These are phyloP conservation scores for Rhodotorula kratochvilovae DNA, from an alignment of 768 basidiomycete genomes.

Conservation along the genomic window DNA sequence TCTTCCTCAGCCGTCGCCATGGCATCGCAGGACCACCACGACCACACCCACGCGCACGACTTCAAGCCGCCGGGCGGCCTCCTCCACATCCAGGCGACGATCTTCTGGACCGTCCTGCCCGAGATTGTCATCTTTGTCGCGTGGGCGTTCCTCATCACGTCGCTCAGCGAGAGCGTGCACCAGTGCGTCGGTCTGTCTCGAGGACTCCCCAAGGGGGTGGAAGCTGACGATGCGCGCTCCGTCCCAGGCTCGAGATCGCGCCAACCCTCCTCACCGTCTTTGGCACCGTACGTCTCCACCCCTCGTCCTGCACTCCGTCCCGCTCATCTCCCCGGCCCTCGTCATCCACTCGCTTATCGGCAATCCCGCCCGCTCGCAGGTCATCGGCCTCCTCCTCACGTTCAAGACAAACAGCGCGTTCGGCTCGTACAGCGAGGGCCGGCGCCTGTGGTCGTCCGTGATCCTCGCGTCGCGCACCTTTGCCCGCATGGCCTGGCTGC, in stretches of 20 bases:
- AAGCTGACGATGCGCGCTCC: background rate
- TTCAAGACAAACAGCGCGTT: background rate
- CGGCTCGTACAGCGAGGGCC: conserved; percentile 47
- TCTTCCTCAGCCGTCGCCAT: background rate
- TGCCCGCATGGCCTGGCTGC: conserved; percentile 52
- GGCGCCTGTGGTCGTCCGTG: conserved; percentile 67
- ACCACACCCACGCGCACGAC: background rate
- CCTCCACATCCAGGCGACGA: background rate
- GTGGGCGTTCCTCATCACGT: background rate
- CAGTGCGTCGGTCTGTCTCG: background rate
- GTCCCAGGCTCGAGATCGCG: background rate
- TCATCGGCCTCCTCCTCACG: background rate
- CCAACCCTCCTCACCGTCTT: background rate
- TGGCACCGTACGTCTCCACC: background rate
- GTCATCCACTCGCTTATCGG: background rate
- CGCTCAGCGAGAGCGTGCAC: background rate
- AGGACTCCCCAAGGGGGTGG: background rate
- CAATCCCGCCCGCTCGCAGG: no score
- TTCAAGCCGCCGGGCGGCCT: conserved; percentile 2
- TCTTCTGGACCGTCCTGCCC: conserved; percentile 1
- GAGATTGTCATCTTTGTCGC: background rate
- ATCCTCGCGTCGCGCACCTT: conserved; percentile 57
- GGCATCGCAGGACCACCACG: background rate
- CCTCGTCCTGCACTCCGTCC: background rate
- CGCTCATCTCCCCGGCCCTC: no score